Evolutionary conservation across 2,329 filamentous ascomycete genomes (phyloP), one percentile per base, ranked within the genome.

Genomic region (Hypoxylon sp.): DNA sequence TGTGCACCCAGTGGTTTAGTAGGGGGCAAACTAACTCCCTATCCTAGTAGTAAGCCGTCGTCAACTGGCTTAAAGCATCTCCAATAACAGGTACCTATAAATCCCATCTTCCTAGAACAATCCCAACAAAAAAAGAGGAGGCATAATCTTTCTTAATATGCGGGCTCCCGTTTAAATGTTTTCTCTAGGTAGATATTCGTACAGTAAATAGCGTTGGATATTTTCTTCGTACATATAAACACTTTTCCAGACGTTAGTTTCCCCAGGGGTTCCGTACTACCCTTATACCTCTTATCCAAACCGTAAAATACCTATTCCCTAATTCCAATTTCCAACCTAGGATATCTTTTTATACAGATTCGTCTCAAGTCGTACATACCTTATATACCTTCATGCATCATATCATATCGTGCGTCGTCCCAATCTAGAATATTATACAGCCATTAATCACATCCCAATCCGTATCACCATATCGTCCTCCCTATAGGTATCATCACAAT

Each of bases 301-400:
- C 3, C 25, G 25, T 25, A 25, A 19, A 23, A 38, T 13, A n/a
- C n/a, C n/a, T n/a, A n/a, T 10, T 19, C 21, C 32, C 28, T 25
- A 30, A 5, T 43, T 45, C 51, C 21, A 13, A 32, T n/a, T n/a
- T n/a, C n/a, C n/a, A n/a, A n/a, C 5, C n/a, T 21, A 17, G 5
- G 23, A 7, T 2, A 9, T 14, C 17, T 28, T 19, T 28, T 23
- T 10, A 25, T 60, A 34, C 23, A 45, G 9, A 45, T 17, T 36
- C 38, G n/a, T 53, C 19, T 14, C 13, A 5, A 48, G 19, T 23
- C 38, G n/a, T 53, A 49, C 11, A 41, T 17, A 55, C 14, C n/a
- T n/a, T 30, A 53, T 34, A 58, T 19, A 65, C 5, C 49, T 17
- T 50, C 58, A 64, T 63, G 28, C n/a, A 34, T 53, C 60, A 30